Evolutionary conservation across 805 yeast genomes (phyloP), one percentile per base, ranked within the genome.

Genomic region (Zygotorulaspora danielsina): DNA sequence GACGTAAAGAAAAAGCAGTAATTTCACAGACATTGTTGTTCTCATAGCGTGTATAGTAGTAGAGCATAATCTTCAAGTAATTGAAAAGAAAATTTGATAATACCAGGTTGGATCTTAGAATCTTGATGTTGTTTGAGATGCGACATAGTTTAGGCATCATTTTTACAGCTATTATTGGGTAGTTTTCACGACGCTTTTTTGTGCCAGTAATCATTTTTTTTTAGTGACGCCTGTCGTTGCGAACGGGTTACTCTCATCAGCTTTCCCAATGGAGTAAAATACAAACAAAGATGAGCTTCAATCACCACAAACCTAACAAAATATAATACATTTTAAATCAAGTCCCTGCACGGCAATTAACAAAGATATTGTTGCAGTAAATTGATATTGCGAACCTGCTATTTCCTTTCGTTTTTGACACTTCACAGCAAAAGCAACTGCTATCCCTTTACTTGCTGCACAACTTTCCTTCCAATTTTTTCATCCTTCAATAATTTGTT

Each of bases 191-290:
- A n/a, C n/a, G n/a, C n/a, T n/a, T n/a, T n/a, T n/a, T n/a, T n/a
- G n/a, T n/a, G n/a, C n/a, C n/a, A n/a, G n/a, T n/a, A n/a, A n/a
- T n/a, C n/a, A n/a, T n/a, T n/a, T n/a, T 10, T 21, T 21, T 21
- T 21, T 21, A 8, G 9, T 21, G 24, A 21, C 24, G 10, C 24
- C 24, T 7, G 10, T 21, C 24, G 24, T 21, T 21, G 7, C 9
- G 5, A 27, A 15, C 7, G 16, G 9, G 15, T 9, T 18, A n/a
- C 4, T n/a, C 11, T 25, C 38, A 39, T 39, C 39, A 20, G 34
- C 35, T 33, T 47, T 11, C 56, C 51, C 8, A 38, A 48, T 40
- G 3, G 32, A 52, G 56, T 15, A 52, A 52, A 45, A 43, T 24
- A 38, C 38, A 42, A 52, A 52, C 44, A 50, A 32, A 33, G 17